Conservation (phyloP, 805 yeast genomes). For the Nakazawaea ambrosiae region DNA sequence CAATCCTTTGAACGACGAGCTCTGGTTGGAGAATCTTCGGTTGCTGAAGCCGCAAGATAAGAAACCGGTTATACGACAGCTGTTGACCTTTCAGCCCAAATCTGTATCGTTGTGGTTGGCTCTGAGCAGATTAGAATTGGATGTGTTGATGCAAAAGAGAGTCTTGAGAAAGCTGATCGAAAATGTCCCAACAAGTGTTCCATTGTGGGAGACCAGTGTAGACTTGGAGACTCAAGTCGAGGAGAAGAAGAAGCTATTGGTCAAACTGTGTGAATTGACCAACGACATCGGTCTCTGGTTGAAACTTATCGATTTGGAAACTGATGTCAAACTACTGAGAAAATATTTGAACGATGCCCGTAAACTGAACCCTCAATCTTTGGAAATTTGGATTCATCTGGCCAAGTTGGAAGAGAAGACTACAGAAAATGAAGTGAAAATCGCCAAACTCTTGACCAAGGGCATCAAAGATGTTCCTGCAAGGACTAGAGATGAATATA, state of each 20-base stretch:
- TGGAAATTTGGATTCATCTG: conserved; percentile 64
- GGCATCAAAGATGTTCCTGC: conserved; percentile 36
- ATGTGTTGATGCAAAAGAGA: conserved; percentile 41
- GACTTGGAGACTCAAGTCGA: conserved; percentile 46
- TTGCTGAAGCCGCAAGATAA: conserved; percentile 44
- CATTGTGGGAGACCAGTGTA: conserved; percentile 65
- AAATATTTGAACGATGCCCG: conserved; percentile 54
- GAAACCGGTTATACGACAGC: conserved; percentile 58
- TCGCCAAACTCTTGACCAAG: conserved; percentile 40
- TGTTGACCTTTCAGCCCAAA: conserved; percentile 46
- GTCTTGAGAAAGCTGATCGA: conserved; percentile 70
- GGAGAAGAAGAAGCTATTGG: conserved; percentile 46
- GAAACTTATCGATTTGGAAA: conserved; percentile 40
- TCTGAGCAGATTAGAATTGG: conserved; percentile 63
- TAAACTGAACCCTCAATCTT: conserved; percentile 37
- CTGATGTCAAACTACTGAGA: conserved; percentile 40
- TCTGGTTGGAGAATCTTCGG: conserved; percentile 79
- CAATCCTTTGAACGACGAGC: conserved; percentile 59
- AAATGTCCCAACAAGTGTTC: conserved; percentile 44
- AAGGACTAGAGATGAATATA: conserved; percentile 41
- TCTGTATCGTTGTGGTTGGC: conserved; percentile 67
- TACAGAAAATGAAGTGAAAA: conserved; percentile 33
- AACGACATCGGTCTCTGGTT: conserved; percentile 60
- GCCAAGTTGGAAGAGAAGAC: conserved; percentile 57
- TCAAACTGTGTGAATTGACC: conserved; percentile 67